Evolutionary conservation across 164 flowering plant species (phyloP), one percentile per base, ranked within the genome.

Genomic region (Hamamelis virginiana): DNA sequence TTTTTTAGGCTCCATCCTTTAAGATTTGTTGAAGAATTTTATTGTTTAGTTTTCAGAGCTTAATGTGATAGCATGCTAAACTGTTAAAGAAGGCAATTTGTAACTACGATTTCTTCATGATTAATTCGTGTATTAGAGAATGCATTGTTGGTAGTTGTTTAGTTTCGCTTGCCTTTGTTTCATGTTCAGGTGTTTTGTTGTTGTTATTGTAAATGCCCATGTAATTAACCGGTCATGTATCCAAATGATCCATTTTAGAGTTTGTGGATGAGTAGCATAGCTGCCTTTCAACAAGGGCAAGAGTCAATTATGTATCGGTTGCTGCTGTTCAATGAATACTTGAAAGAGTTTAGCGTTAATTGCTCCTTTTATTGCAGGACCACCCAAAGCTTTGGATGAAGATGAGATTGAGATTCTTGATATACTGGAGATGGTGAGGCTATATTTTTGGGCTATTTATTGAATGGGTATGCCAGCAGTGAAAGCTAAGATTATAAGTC

Each of bases 331-430:
- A 61, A 41, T 41, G 26, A 18, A 10, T 41, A 55, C 22, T 12
- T n/a, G n/a, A n/a, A 12, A 21, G 25, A 22, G 38, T 5, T 27
- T 19, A 16, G 19, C 5, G 21, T 16, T 41, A 22, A 51, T 26
- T 46, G 25, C 15, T 47, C 41, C 10, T 68, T 63, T 64, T 26
- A 56, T 70, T 75, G 74, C 85, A 95, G 98, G 97, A 75, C 99
- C 99, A 52, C 99, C 99, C 5, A 95, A 95, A 85, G 93, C 99
- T 71, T 67, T 95, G 81, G 98, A 91, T 79, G 96, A 92, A 66
- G 99, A 95, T 67, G 99, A 95, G 78, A 89, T 96, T 0, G 98
- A 95, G 73, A 92, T 95, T n/a, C n/a, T n/a, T n/a, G n/a, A n/a
- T n/a, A n/a, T n/a, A n/a, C n/a, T n/a, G n/a, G n/a, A n/a, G n/a